Base-by-base conservation (phyloP, 257 asterid genomes). In the Ajuga chamaepitys region DNA sequence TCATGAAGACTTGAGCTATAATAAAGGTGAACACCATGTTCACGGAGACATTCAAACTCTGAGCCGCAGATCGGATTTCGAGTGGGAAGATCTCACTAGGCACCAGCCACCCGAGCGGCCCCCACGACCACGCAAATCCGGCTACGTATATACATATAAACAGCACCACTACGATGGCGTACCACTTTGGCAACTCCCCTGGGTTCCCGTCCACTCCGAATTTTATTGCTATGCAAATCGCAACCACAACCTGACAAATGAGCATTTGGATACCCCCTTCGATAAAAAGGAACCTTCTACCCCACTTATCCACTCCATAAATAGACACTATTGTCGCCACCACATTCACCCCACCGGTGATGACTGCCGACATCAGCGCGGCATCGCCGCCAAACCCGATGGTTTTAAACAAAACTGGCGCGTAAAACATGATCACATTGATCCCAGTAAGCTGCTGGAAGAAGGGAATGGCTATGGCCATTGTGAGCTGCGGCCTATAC, bases 101-200 rank as follows among this genome's bases (percentile, higher is more conserved):
- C 3, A 92, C 97, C 0, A 92, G 64, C 98, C 98, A 89, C 4
- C 98, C 98, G 0, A 92, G 75, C 1, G 98, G 98, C 0, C 98
- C 98, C 90, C 90, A 84, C 20, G 90, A 84, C 90, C 87, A 81
- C 10, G 85, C 87, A 37, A 84, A 81, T 2, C 75, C 91, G 0
- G 85, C 78, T 0, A 82, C 87, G 18, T 81, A 81, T 13, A 77
- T 18, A 72, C 91, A 84, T 1, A 84, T 79, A 2, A 84, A 75
- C 24, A 75, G 54, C 70, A 84, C 74, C 4, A 79, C 82, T 10
- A 84, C 62, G 10, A 82, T 51, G 3, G 93, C 97, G 41, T 84
- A 81, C 79, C 76, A 58, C 60, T 51, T 66, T 2, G 82, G 72
- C 38, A 81, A 55, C n/a, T 60, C 40, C 4, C 82, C 85, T 0